These are phyloP conservation scores for Capsella bursapastoris DNA, from an alignment of 345 rosid genomes.

Conservation along the genomic window DNA sequence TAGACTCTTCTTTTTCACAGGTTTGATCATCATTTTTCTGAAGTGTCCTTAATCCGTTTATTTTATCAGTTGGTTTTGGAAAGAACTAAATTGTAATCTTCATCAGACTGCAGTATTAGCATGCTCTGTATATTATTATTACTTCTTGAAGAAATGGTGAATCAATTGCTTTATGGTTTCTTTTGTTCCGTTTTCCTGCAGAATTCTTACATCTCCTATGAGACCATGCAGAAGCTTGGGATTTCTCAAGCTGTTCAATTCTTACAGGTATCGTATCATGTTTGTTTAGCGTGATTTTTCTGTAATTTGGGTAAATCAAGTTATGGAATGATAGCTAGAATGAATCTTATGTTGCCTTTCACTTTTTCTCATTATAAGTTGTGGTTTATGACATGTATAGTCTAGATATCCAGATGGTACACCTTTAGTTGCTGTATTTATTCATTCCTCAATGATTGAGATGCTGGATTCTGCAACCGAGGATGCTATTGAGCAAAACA, in stretches of 20 bases:
- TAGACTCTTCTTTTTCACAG: conserved; percentile 94
- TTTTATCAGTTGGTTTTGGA: conserved; percentile 2
- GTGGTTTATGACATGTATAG: conserved; percentile 61
- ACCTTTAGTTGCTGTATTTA: conserved; percentile 72
- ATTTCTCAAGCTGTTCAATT: conserved; percentile 86
- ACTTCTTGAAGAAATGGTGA: conserved; percentile 20
- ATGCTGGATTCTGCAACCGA: conserved; percentile 85
- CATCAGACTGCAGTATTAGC: conserved; percentile 7
- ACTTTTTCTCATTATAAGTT: conserved; percentile 48
- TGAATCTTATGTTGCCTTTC: conserved; percentile 10
- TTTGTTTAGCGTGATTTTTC: conserved; percentile 15
- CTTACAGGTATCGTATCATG: conserved; percentile 72
- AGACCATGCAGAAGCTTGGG: conserved; percentile 84
- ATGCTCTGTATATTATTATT: conserved; percentile 10
- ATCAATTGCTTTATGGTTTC: conserved; percentile 23
- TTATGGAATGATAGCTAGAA: background rate
- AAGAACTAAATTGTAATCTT: background rate
- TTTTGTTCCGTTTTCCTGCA: conserved; percentile 47
- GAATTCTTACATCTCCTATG: conserved; percentile 84
- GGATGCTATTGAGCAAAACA: conserved; percentile 83
- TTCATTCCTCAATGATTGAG: conserved; percentile 85
- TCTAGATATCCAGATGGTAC: conserved; percentile 95
- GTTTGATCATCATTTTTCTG: conserved; percentile 46
- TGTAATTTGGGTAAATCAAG: conserved; percentile 28
- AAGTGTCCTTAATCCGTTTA: background rate